Base-by-base conservation (phyloP, 441 rosid genomes). In the Euphorbia celastroides region DNA sequence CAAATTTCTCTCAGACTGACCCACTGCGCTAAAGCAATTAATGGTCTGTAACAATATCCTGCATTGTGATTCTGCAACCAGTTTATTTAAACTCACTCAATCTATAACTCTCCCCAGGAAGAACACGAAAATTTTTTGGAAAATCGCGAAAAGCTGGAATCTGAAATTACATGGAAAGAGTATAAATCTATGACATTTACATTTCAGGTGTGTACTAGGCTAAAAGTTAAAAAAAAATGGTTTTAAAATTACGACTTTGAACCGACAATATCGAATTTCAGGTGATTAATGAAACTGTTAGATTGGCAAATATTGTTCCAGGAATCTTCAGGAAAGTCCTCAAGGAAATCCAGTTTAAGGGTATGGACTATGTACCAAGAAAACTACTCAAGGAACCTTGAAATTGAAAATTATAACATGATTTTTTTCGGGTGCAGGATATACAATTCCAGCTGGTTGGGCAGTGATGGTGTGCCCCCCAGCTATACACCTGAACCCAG, bases 391-490 rank as follows among this genome's bases (percentile, higher is more conserved):
- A 9, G 12, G 44, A 38, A 38, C 5, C 31, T 30, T 23, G 28
- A 3, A 27, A 55, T 25, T 48, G 23, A 50, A n/a, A 67, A 25
- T 50, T 30, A n/a, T 27, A 63, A 64, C 44, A 41, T 48, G 61
- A 71, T 57, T 36, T 68, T 31, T 54, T 58, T 61, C 60, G 59
- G 26, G 61, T 76, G 77, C 86, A 94, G 99, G 85, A 74, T 83
- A 80, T 79, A 92, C 94, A 41, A 86, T 94, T 75, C 98, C 99
- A 71, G 93, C 92, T 70, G 96, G 92, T 60, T 94, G 99, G 99
- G 97, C 90, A 20, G 84, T 94, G 27, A 94, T 94, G 97, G 97
- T 94, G 71, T 89, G 97, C 76, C 99, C 99, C 56, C 97, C 99
- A 31, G 99, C 97, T 58, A 92, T 92, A 72, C 99, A 94, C 83